Evolutionary conservation across 139 green algal species (phyloP).

Genomic region (Coccomyxa sp.): DNA sequence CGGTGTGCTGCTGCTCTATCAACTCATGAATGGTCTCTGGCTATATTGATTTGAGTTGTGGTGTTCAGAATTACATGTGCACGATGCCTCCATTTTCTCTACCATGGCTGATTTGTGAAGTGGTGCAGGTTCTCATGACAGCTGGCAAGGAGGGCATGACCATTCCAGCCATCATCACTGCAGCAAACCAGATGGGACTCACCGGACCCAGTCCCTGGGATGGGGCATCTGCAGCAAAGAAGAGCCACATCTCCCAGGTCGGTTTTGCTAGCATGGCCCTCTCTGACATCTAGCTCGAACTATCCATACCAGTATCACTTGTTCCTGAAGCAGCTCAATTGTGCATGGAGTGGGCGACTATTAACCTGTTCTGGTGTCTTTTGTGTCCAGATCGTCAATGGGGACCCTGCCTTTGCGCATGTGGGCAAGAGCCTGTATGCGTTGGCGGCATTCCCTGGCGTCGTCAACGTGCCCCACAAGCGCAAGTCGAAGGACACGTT

Average conservation of each 20-base stretch:
- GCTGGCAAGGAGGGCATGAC: neutral
- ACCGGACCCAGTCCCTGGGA: neutral
- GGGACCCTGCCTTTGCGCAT: neutral
- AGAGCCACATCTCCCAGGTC: conserved; percentile 1
- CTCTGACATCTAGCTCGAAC: no score
- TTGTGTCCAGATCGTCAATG: neutral
- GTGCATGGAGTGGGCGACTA: neutral
- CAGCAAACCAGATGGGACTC: neutral
- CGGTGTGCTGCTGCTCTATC: neutral
- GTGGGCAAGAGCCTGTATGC: neutral
- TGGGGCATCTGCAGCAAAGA: neutral
- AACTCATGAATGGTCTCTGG: neutral
- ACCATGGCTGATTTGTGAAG: neutral
- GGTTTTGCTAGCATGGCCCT: no score
- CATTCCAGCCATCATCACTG: neutral
- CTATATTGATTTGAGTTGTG: neutral
- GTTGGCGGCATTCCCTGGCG: neutral
- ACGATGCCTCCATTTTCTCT: neutral
- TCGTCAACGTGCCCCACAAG: neutral
- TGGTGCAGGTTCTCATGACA: conserved; percentile 1
- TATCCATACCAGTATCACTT: neutral
- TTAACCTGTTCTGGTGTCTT: neutral
- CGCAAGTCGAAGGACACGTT: neutral
- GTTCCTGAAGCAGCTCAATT: neutral
- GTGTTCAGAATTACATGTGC: neutral